phyloP scores from a whole-genome alignment of 768 basidiomycete species.

The Piloderma croceum region DNA sequence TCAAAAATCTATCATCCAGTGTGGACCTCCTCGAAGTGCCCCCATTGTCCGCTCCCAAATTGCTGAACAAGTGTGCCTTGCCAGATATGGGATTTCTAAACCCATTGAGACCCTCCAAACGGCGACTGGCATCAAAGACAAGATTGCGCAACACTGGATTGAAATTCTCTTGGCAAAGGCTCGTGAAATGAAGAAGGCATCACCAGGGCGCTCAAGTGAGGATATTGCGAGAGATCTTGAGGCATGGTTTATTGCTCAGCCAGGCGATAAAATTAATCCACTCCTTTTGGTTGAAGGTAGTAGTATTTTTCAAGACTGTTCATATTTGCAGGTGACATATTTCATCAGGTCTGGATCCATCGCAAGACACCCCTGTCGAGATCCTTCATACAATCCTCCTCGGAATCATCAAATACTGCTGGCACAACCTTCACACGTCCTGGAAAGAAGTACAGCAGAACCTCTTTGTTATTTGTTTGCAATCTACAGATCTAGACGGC shows the following conservation, averaged over 20 bases:
- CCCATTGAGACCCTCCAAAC: not conserved
- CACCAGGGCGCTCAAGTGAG: not conserved
- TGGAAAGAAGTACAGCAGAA: slow-evolving; percentile 5
- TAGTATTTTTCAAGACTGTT: too few species aligned
- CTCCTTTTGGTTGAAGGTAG: slow-evolving; percentile 2
- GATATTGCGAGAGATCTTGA: slow-evolving; percentile 1
- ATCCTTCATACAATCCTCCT: slow-evolving; percentile 25
- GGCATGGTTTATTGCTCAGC: slow-evolving; percentile 5
- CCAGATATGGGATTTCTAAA: slow-evolving; percentile 2
- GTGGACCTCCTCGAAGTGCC: too few species aligned
- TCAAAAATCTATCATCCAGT: too few species aligned
- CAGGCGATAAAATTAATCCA: slow-evolving; percentile 8
- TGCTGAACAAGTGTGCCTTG: slow-evolving; percentile 1
- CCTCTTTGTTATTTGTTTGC: slow-evolving; percentile 10
- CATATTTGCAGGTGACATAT: too few species aligned
- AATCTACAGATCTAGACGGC: slow-evolving; percentile 8
- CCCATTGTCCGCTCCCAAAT: slow-evolving; percentile 1
- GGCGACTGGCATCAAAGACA: slow-evolving; percentile 6
- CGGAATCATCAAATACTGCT: slow-evolving; percentile 26
- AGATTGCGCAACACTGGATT: slow-evolving; percentile 10
- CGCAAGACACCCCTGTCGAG: slow-evolving; percentile 27
- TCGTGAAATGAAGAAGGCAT: not conserved
- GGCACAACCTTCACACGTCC: slow-evolving; percentile 21
- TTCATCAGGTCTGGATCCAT: slow-evolving; percentile 23
- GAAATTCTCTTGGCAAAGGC: slow-evolving; percentile 1